Conservation (phyloP, 257 asterid genomes). For the Solanum virginianum region DNA sequence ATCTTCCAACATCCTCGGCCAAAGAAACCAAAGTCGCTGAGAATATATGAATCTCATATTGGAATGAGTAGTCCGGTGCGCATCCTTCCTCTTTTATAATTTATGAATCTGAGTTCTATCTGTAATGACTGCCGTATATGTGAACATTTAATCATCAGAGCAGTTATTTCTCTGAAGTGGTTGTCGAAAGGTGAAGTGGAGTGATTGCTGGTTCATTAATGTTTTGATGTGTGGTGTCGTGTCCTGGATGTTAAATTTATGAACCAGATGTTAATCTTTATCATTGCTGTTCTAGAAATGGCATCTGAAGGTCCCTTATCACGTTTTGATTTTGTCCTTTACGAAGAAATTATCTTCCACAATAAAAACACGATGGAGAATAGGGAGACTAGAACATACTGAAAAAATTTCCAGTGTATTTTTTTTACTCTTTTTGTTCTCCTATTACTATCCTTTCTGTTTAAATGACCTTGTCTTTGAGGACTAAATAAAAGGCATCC, state of each 20-base stretch:
- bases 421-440: background rate
- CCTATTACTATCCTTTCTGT: background rate
- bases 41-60: slow-evolving; percentile 86
- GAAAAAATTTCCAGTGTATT: background rate
- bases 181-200: background rate
- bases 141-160: background rate
- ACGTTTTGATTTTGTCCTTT: background rate
- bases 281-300: background rate
- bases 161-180: background rate
- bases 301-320: background rate
- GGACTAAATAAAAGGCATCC: background rate
- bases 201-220: background rate
- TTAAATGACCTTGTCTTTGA: background rate
- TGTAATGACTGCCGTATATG: background rate
- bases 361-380: background rate
- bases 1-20: slow-evolving; percentile 83
- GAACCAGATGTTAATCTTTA: background rate
- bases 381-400: background rate
- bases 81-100: slow-evolving; percentile 17
- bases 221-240: background rate
- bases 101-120: background rate
- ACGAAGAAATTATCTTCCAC: background rate
- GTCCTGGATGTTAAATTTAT: background rate
- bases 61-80: slow-evolving; percentile 99
- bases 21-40: slow-evolving; percentile 71